A percentile compares a stretch with the other conserved stretches of the same genome.
phyloP scores from a whole-genome alignment of 306 rosid genomes.

The Carpinus viminea region DNA sequence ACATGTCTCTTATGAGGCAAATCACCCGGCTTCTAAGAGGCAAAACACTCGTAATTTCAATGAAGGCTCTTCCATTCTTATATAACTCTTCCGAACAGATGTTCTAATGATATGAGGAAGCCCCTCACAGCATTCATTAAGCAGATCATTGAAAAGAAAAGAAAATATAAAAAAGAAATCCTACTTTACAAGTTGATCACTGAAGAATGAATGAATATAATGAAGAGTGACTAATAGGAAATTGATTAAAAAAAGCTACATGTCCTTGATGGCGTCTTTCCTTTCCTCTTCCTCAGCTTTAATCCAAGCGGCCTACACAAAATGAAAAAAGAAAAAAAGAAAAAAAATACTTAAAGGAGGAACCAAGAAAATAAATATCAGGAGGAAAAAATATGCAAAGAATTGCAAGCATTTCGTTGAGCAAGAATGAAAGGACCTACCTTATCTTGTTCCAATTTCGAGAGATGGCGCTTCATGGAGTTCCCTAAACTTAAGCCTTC shows the following conservation, averaged over 20 bases:
- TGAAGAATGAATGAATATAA: neutral
- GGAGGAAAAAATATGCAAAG: neutral
- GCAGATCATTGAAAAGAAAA: neutral
- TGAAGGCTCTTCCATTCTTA: too few species aligned
- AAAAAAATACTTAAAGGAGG: neutral
- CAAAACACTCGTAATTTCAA: too few species aligned
- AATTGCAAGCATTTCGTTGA: neutral
- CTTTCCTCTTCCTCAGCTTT: conserved; percentile 88
- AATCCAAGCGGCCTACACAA: conserved; percentile 81
- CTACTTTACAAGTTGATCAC: neutral
- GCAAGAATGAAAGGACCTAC: conserved; percentile 33
- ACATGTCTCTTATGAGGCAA: too few species aligned
- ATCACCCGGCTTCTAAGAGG: too few species aligned
- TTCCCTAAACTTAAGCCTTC: conserved; percentile 83
- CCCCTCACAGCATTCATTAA: neutral
- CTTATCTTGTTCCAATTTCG: conserved; percentile 86
- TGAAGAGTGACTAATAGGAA: neutral
- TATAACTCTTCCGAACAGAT: too few species aligned
- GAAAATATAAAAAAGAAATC: neutral
- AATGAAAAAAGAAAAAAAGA: conserved; percentile 3
- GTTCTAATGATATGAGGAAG: too few species aligned
- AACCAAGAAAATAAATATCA: neutral
- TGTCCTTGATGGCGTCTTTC: conserved; percentile 36
- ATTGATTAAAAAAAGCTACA: conserved; percentile 11
- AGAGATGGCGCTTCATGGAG: conserved; percentile 69